Conservation (phyloP, 108 stramenopile species). For the Skeletonema menzelii region DNA sequence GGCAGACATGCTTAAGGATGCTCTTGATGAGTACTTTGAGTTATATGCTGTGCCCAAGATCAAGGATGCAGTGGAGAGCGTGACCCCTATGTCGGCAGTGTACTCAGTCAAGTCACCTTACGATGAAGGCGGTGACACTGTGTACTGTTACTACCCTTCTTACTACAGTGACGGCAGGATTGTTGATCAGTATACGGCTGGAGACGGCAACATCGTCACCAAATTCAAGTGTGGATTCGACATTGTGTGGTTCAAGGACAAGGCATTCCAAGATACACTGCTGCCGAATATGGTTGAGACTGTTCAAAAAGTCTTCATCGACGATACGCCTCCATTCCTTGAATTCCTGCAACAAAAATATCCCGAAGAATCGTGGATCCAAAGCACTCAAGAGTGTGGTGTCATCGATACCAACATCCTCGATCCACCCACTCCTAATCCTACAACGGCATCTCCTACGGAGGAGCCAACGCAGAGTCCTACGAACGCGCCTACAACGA, state of each 20-base stretch:
- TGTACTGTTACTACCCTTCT: conserved; percentile 26
- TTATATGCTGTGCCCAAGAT: conserved; percentile 4
- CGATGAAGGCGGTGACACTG: conserved; percentile 4
- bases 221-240: conserved; percentile 43
- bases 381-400: conserved; percentile 10
- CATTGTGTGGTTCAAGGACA: conserved; percentile 36
- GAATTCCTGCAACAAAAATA: conserved; percentile 10
- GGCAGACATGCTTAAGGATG: conserved; percentile 31
- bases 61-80: conserved; percentile 1
- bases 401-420: conserved; percentile 22
- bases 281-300: conserved; percentile 13
- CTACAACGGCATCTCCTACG: conserved; percentile 16
- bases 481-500: conserved; percentile 3
- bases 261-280: conserved; percentile 12
- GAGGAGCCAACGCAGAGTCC: background rate
- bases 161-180: conserved; percentile 31
- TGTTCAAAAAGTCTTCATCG: conserved; percentile 20
- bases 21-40: conserved; percentile 38
- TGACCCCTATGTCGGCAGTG: conserved; percentile 10
- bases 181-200: conserved; percentile 17
- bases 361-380: conserved; percentile 19
- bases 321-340: conserved; percentile 9
- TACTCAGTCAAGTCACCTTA: conserved; percentile 29
- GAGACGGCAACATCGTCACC: conserved; percentile 29
- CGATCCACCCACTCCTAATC: background rate